Base-by-base conservation (phyloP, 2,329 filamentous ascomycete genomes). In the Aspergillus intermedius region DNA sequence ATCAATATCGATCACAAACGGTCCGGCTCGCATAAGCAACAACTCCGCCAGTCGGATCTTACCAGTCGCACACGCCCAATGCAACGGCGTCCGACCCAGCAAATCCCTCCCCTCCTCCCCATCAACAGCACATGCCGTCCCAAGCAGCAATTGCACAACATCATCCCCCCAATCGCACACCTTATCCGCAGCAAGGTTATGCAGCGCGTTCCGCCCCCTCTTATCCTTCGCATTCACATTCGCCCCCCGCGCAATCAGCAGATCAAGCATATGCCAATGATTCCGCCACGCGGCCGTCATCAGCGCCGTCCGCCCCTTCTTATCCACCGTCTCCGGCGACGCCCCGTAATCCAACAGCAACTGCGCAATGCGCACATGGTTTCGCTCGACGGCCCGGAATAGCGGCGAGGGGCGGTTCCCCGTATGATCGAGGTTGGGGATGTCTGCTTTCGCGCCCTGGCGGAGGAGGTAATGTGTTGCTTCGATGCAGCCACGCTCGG, bases 21-120 rank as follows among this genome's bases (percentile, higher is more conserved):
- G 52, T 64, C 63, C 42, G 21, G 59, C 49, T 49, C 64, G 54
- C 13, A 58, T 64, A 4, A 79, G 64, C 23, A 82, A 64, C 54
- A 74, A 66, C 47, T 74, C 70, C 15, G 73, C 76, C 9, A 81
- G 65, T 28, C 70, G 68, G 44, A 73, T 64, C 56, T 81, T 79
- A 15, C 77, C 76, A 41, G 78, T 79, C 21, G 76, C 78, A 32
- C 77, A 79, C 1, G 79, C 78, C 78, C 79, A 82, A 51, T 81
- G 72, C 39, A 82, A 60, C 2, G 80, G 75, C 25, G 76, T 79
- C 10, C 79, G 71, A 8, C 74, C 74, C 19, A 75, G 59, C 45
- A 69, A 68, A 56, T 77, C 74, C 23, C 66, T 64, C 0, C 67
- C 70, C 1, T 60, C 59, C 3, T 57, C 55, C 5, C 68, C 71